Percentiles rank a stretch among this genome's conserved stretches.
Conservation (phyloP, 1,284 basidiomycete genomes). For the Leccinum subfulvum region DNA sequence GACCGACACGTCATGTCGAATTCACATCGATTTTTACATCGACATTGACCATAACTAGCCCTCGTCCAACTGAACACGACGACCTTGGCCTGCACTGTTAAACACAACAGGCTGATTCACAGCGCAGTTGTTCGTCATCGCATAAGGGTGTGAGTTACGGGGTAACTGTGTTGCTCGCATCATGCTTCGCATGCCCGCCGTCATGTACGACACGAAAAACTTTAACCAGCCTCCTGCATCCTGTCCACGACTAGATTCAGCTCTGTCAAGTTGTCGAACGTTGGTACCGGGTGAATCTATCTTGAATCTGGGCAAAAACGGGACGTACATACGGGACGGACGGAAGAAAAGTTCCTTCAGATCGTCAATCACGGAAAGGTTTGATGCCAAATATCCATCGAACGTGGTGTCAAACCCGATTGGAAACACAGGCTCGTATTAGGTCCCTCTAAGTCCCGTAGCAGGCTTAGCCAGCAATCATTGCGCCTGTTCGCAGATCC, state of each 20-base stretch:
- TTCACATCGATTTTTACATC: not conserved
- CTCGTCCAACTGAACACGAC: too few relatives aligned
- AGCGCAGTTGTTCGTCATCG: too few relatives aligned
- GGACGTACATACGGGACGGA: conserved; percentile 19
- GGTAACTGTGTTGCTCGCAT: too few relatives aligned
- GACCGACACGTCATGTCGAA: not conserved
- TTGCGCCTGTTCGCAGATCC: conserved; percentile 65
- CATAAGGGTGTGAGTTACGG: too few relatives aligned
- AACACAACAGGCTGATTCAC: too few relatives aligned
- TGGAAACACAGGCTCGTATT: conserved; percentile 63
- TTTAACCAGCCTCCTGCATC: conserved; percentile 47
- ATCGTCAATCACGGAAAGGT: conserved; percentile 55
- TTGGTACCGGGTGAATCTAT: conserved; percentile 64
- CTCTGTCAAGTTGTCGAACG: conserved; percentile 56
- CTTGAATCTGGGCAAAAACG: not conserved
- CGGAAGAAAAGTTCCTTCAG: conserved; percentile 42
- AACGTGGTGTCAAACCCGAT: conserved; percentile 73
- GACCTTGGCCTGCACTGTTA: too few relatives aligned
- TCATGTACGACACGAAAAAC: not conserved
- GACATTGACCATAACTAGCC: too few relatives aligned
- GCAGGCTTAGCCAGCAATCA: conserved; percentile 54
- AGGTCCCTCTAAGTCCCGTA: conserved; percentile 46
- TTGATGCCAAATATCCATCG: conserved; percentile 51
- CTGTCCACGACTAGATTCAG: conserved; percentile 58
- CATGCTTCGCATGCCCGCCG: not conserved